Evolutionary conservation across 768 basidiomycete genomes (phyloP), one percentile per base, ranked within the genome.

Genomic region (Tephrocybe sp.): DNA sequence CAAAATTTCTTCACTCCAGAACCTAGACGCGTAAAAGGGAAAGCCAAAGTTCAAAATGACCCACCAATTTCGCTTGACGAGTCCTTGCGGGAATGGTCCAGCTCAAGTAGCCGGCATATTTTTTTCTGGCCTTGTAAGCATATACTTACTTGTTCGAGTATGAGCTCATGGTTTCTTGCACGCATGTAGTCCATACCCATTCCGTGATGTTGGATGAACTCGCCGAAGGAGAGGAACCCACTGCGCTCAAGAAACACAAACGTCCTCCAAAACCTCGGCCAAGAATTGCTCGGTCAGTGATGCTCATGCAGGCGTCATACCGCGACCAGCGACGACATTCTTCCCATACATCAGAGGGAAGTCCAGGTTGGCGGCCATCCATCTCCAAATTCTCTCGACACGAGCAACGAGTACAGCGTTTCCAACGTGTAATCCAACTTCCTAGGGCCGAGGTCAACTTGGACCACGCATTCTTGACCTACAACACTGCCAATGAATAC

Each of bases 1-100:
- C 52, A 67, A 9, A 76, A 81, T 57, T 83, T 84, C 63, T 83
- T 82, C 57, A 78, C 73, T 2, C 84, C 84, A 9, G 66, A 67
- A 25, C 76, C 82, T 8, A 69, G 77, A 49, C 70, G 69, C 46
- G 66, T 61, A 44, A 84, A 81, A 59, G 80, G 80, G 26, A 84
- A 84, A 64, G 77, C 72, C 57, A 77, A 69, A 58, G 74, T 69
- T 18, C 52, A 59, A 39, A 61, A 66, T 36, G 54, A 60, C 28
- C 49, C 57, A 28, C 54, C 62, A 26, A 68, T 53, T 15, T 60
- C 69, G 40, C 55, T 60, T 21, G 60, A 64, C 55, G 62, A 69
- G n/a, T 60, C 66, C 34, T 65, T 66, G 44, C 75, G 72, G 48
- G 74, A 72, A 54, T 76, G 78, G 70, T 73, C 76, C 46, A 80